These are phyloP conservation scores for Pleurotus salmoneostramineus DNA, from an alignment of 768 basidiomycete species.

Conservation along the genomic window DNA sequence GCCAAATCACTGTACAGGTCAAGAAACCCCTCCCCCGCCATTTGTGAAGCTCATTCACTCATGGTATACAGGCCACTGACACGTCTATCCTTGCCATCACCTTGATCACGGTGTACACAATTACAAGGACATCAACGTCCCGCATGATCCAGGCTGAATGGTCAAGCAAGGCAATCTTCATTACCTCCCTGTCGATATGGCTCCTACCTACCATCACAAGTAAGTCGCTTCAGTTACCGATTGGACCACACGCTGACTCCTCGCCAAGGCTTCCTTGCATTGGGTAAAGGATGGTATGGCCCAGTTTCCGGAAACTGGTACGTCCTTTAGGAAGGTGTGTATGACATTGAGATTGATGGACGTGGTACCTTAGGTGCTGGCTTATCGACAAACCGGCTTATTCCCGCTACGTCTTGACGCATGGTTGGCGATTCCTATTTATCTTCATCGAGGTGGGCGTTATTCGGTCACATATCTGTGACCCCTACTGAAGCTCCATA, in stretches of 20 bases:
- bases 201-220: neutral
- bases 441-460: constrained; percentile 20
- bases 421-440: constrained; percentile 10
- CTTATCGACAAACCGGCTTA: constrained; percentile 7
- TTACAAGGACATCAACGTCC: neutral
- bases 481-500: constrained; percentile 1
- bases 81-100: constrained; percentile 7
- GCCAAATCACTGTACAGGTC: constrained; percentile 11
- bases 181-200: neutral
- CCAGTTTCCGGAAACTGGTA: constrained; percentile 11
- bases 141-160: constrained; percentile 5
- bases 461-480: neutral
- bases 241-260: neutral
- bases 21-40: neutral
- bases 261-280: constrained; percentile 2
- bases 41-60: neutral
- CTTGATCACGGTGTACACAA: neutral
- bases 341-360: neutral
- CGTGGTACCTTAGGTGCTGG: constrained; percentile 9
- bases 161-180: neutral
- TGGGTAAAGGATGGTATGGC: constrained; percentile 10
- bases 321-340: neutral
- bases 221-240: neutral
- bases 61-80: constrained; percentile 8
- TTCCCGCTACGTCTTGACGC: constrained; percentile 12